Evolutionary conservation across 768 basidiomycete species (phyloP), one percentile per base, ranked within the genome.

Genomic region (Arthromyces matolae): DNA sequence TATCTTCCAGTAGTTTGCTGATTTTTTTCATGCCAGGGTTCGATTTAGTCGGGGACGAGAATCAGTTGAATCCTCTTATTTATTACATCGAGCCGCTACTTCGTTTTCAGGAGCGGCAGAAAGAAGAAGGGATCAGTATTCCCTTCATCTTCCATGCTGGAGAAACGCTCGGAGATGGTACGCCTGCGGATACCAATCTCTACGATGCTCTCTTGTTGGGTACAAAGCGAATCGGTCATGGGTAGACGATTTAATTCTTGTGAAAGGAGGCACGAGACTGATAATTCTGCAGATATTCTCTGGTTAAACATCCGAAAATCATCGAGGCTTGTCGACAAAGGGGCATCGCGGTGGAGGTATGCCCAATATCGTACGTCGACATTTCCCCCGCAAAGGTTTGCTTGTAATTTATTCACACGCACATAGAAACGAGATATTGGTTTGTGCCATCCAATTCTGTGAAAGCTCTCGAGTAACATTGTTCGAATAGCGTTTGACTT

Each of bases 81-180:
- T 66, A 85, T 57, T 89, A 89, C 60, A 60, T 81, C 23, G 75
- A 79, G 27, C 76, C 76, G 8, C 69, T 92, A 5, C 63, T 84
- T 4, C 69, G 65, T 34, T 90, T 89, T 67, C 67, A 73, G 24
- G 65, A 75, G 39, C 76, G 78, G 20, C 76, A 79, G 56, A 70
- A 78, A 42, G 77, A 81, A 50, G 68, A 76, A 36, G 73, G 78
- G 0, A 55, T 90, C 1, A 75, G 83, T 24, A 79, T 89, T 20
- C 89, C 89, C 1, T 88, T 87, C 63, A 74, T 89, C 38, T 81
- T 89, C 56, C 89, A 90, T 56, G 86, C 85, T 0, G 89, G 89
- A 16, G 88, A 90, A 65, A 90, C 88, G 0, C 72, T 85, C 18
- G 84, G 86, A 4, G 89, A 90, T 60, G 89, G 89, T 5, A 79